phyloP scores from a whole-genome alignment of 225 moss, liverwort and hornwort species.

The Ulota crispa region DNA sequence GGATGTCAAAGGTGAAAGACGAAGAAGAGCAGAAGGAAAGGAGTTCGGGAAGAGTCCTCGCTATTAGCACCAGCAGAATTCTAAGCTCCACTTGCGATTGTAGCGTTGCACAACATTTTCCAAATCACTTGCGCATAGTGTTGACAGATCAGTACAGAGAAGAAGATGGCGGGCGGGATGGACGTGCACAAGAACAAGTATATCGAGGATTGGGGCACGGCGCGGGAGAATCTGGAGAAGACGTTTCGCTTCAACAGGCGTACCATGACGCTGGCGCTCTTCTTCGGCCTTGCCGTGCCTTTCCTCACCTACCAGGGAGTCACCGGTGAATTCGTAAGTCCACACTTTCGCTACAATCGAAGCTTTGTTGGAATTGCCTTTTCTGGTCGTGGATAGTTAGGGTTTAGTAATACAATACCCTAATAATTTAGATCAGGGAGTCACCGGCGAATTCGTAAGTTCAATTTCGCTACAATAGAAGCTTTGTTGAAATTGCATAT shows the following conservation, averaged over 20 bases:
- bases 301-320: constrained; percentile 71
- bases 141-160: not conserved
- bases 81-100: not conserved
- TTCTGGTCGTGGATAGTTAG: not conserved
- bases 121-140: not conserved
- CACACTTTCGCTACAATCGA: not conserved
- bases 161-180: constrained; percentile 89
- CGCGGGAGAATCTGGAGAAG: constrained; percentile 86
- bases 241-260: constrained; percentile 78
- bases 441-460: too few species aligned
- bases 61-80: not conserved
- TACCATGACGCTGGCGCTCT: constrained; percentile 62
- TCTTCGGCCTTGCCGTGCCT: constrained; percentile 76
- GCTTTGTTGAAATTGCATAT: too few species aligned
- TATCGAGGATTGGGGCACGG: constrained; percentile 83
- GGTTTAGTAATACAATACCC: not conserved
- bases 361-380: not conserved
- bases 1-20: not conserved
- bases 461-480: too few species aligned
- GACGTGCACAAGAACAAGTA: constrained; percentile 82
- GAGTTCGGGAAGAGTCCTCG: not conserved
- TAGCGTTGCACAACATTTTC: not conserved
- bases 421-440: too few species aligned
- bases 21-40: not conserved
- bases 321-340: constrained; percentile 80